A percentile compares a stretch with the other conserved stretches of the same genome.
Conservation (phyloP, 495 filamentous ascomycete genomes). For the Bacidia gigantensis region DNA sequence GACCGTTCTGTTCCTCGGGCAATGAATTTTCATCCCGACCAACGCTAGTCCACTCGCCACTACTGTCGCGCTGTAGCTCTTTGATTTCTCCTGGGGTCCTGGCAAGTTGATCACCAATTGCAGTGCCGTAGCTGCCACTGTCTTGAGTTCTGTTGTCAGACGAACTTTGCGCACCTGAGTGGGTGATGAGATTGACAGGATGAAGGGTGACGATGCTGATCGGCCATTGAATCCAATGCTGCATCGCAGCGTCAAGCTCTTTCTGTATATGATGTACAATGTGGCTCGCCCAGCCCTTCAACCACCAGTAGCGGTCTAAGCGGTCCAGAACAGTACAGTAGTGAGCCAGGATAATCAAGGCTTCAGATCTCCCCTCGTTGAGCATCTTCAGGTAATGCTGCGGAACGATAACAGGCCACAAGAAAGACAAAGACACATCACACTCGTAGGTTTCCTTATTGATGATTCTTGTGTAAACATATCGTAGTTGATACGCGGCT, state of each 20-base stretch:
- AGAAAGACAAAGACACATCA: slow-evolving; percentile 27
- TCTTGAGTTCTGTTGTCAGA: slow-evolving; percentile 7
- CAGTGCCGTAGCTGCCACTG: slow-evolving; percentile 3
- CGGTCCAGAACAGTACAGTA: slow-evolving; percentile 37
- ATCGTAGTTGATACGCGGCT: slow-evolving; percentile 23
- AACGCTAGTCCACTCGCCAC: neutral
- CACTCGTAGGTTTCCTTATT: slow-evolving; percentile 13
- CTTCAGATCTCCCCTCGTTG: slow-evolving; percentile 36
- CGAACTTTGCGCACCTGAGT: slow-evolving; percentile 5
- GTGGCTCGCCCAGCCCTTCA: slow-evolving; percentile 31
- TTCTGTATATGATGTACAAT: slow-evolving; percentile 21
- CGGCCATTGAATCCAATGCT: slow-evolving; percentile 23
- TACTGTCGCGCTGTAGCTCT: neutral
- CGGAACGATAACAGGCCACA: slow-evolving; percentile 39
- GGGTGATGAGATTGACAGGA: slow-evolving; percentile 10
- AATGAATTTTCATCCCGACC: no score
- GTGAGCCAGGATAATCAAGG: slow-evolving; percentile 38
- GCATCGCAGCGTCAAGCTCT: slow-evolving; percentile 17
- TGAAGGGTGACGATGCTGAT: slow-evolving; percentile 6
- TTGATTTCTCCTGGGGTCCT: slow-evolving; percentile 1
- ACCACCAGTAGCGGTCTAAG: slow-evolving; percentile 38
- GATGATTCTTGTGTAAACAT: slow-evolving; percentile 16
- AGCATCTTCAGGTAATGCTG: slow-evolving; percentile 38
- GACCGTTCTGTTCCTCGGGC: no score
- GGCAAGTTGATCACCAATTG: slow-evolving; percentile 3